phyloP scores from a whole-genome alignment of 495 filamentous ascomycete species.

The Terfezia claveryi region DNA sequence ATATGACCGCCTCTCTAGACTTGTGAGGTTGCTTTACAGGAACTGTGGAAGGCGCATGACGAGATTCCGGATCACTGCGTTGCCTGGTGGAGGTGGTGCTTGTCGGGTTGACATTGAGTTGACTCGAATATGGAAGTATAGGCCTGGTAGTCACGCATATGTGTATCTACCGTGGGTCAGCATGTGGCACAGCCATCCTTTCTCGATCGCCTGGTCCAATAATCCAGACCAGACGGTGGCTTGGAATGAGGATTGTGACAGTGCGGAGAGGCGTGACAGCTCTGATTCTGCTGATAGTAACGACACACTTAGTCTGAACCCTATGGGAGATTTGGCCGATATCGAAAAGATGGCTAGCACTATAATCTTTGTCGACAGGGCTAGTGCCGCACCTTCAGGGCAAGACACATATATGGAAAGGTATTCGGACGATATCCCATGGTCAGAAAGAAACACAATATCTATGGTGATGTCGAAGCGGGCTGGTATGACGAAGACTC shows the following conservation, averaged over 20 bases:
- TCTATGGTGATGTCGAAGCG: slow-evolving; percentile 60
- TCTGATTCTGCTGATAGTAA: background rate
- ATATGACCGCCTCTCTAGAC: slow-evolving; percentile 47
- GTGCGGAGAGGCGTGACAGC: background rate
- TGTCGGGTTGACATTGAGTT: slow-evolving; percentile 62
- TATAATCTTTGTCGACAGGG: background rate
- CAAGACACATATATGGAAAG: background rate
- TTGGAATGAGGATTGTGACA: background rate
- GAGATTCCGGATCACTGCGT: slow-evolving; percentile 46
- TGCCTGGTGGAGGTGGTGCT: slow-evolving; percentile 50
- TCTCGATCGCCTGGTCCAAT: slow-evolving; percentile 68
- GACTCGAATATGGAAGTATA: slow-evolving; percentile 51
- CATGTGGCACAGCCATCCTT: slow-evolving; percentile 75
- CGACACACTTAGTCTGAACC: background rate
- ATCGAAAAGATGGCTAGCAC: background rate
- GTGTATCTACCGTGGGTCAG: slow-evolving; percentile 57
- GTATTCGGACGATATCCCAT: background rate
- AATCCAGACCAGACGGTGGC: background rate
- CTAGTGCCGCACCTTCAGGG: background rate
- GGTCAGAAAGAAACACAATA: slow-evolving; percentile 5
- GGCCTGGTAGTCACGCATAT: slow-evolving; percentile 74
- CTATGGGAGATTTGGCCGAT: background rate
- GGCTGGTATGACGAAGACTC: slow-evolving; percentile 64
- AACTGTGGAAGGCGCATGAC: slow-evolving; percentile 44
- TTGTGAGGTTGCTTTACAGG: slow-evolving; percentile 45